Conservation (phyloP, 177 flowering plant genomes). For the Vitis hybrid region DNA sequence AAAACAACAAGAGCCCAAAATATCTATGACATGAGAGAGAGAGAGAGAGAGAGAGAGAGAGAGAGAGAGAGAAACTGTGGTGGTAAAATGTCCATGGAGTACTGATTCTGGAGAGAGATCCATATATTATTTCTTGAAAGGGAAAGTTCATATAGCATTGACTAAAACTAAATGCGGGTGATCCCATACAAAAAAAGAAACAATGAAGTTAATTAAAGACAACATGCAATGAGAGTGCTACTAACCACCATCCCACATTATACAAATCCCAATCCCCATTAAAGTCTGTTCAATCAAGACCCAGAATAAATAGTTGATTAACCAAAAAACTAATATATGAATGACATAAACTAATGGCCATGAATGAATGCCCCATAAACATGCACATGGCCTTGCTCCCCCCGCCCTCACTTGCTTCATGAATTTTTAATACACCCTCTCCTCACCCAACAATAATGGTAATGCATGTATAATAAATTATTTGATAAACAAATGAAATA, state of each 20-base stretch:
- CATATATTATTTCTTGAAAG: slow-evolving; percentile 3
- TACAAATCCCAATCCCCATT: background rate
- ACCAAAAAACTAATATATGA: background rate
- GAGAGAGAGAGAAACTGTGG: background rate
- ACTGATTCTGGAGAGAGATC: background rate
- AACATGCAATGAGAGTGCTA: slow-evolving; percentile 5
- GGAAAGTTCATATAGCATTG: slow-evolving; percentile 12
- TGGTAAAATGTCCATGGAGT: background rate
- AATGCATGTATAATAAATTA: background rate
- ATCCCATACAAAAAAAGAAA: slow-evolving; percentile 11
- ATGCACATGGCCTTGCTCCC: slow-evolving; percentile 75
- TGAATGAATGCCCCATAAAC: slow-evolving; percentile 37
- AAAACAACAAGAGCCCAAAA: slow-evolving; percentile 15
- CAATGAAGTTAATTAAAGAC: too few species aligned
- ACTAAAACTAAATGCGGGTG: slow-evolving; percentile 4
- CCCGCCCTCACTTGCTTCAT: slow-evolving; percentile 10
- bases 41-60: background rate
- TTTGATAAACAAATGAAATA: background rate
- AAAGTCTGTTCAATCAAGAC: too few species aligned
- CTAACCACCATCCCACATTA: slow-evolving; percentile 12
- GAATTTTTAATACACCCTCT: slow-evolving; percentile 2
- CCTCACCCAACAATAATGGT: background rate
- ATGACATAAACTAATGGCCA: slow-evolving; percentile 24
- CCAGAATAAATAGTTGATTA: background rate
- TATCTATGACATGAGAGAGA: slow-evolving; percentile 6